Base-by-base conservation (phyloP, 139 green algal species). In the Chlorella sp. region DNA sequence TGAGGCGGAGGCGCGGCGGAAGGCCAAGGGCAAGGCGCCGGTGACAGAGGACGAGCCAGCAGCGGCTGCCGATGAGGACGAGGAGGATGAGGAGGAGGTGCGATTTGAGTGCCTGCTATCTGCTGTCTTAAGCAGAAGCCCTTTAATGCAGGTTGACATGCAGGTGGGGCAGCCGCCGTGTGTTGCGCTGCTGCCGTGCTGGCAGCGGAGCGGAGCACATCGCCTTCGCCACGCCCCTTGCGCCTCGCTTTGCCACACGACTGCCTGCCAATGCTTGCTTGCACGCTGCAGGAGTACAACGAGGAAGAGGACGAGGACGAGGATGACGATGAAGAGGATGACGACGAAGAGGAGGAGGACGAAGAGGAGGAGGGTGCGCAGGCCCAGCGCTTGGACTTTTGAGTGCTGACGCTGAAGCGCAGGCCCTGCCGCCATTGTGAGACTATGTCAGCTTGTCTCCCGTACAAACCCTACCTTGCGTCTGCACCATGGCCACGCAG, bases 51-150 rank as follows among this genome's bases (percentile, higher is more conserved):
- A 81, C 44, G 51, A 76, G 32, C 6, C 32, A 28, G 54, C n/a
- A 1, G 51, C 5, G 4, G 83, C 19, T 32, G 76, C 13, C 1
- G 84, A 88, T 22, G 84, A 84, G 36, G 83, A 87, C n/a, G 83
- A 87, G 32, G 74, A 86, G 0, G 84, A 87, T 51, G 84, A 86
- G 6, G 84, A 88, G 28, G 84, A 81, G 82, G 84, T 84, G 70
- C 3, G 74, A 32, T 28, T 7, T 46, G n/a, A n/a, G n/a, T n/a
- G n/a, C n/a, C n/a, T n/a, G n/a, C n/a, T n/a, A n/a, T n/a, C 11
- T 54, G 46, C 46, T 54, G 8, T 54, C 46, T 19, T 19, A 54
- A 54, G 46, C 46, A 11, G 46, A n/a, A n/a, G n/a, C n/a, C n/a
- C n/a, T n/a, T n/a, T n/a, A n/a, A 62, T 19, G 26, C n/a, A 9